These are phyloP conservation scores for Suhomyces pyralidae DNA, from an alignment of 805 yeast genomes.

Conservation along the genomic window DNA sequence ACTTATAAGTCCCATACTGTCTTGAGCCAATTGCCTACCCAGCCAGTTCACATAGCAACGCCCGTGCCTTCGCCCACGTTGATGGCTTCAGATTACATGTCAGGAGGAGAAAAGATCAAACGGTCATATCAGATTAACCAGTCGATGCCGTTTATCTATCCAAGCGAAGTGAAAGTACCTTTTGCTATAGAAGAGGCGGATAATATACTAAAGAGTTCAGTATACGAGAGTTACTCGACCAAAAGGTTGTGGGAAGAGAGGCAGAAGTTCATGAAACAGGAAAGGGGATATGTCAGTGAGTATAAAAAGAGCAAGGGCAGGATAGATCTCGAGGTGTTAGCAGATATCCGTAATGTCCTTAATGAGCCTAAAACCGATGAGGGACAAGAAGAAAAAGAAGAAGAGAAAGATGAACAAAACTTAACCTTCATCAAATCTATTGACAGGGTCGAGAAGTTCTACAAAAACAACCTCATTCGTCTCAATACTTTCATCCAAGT, in stretches of 20 bases:
- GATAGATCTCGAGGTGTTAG: background rate
- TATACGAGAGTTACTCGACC: slow-evolving; percentile 63
- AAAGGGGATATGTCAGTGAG: slow-evolving; percentile 49
- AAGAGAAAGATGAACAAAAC: slow-evolving; percentile 13
- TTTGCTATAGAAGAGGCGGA: slow-evolving; percentile 78
- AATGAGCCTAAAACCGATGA: background rate
- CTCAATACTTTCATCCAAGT: slow-evolving; percentile 65
- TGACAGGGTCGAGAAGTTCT: slow-evolving; percentile 58
- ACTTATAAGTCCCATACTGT: slow-evolving; percentile 46
- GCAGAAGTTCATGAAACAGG: slow-evolving; percentile 67
- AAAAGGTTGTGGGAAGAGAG: slow-evolving; percentile 72
- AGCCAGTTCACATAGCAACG: slow-evolving; percentile 71
- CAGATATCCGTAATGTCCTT: background rate
- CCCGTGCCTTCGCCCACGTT: slow-evolving; percentile 83
- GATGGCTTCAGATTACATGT: slow-evolving; percentile 42
- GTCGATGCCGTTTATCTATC: slow-evolving; percentile 65
- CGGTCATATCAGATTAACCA: slow-evolving; percentile 63
- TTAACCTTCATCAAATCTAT: slow-evolving; percentile 41
- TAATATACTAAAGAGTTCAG: slow-evolving; percentile 56
- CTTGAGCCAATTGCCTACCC: slow-evolving; percentile 48
- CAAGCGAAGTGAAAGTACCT: slow-evolving; percentile 52
- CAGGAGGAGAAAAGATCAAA: slow-evolving; percentile 49
- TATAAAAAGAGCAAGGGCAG: slow-evolving; percentile 11
- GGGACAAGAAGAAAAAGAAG: background rate
- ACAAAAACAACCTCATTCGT: slow-evolving; percentile 48